Evolutionary conservation across 2,329 filamentous ascomycete genomes (phyloP), one percentile per base, ranked within the genome.

Genomic region (Blastomyces parvus): DNA sequence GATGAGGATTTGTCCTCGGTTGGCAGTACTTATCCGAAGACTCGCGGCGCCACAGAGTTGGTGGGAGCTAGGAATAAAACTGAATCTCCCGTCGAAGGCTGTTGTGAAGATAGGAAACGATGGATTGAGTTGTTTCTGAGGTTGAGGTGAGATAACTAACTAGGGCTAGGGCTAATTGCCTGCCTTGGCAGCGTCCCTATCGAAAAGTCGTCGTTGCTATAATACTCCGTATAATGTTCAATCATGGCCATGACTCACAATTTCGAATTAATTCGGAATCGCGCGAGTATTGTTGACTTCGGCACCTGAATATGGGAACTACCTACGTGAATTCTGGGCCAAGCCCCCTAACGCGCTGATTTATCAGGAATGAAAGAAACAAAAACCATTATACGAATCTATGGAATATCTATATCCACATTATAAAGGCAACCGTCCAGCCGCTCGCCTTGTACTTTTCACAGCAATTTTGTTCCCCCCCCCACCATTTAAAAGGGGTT

Each of bases 321-420:
- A 30, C 27, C n/a, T 38, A 36, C n/a, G 30, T 38, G 36, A 9
- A 38, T 38, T 38, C 22, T 33, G 27, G 8, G 30, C 14, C 19
- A n/a, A 7, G 9, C 6, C 55, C 11, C 22, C 9, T 57, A 57
- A 40, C 9, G 17, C 40, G n/a, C 22, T 19, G 40, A n/a, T 9
- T 22, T 17, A 46, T 27, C n/a, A 2, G 19, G 14, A 48, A 46
- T 33, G 36, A 59, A 33, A 33, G 27, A 22, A 44, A 14, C 36
- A 22, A n/a, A 48, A 59, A 46, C 22, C 42, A 59, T 48, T 59
- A n/a, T 27, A 44, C 48, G 25, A 27, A 59, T 59, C 42, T 59
- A 59, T 48, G 58, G 42, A 59, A 59, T 19, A 59, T 46, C 38
- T 59, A 40, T 59, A 42, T 59, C 25, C 33, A 59, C 19, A 48